phyloP scores from a whole-genome alignment of 2,329 filamentous ascomycete species.

The Monosporascus cannonballus region DNA sequence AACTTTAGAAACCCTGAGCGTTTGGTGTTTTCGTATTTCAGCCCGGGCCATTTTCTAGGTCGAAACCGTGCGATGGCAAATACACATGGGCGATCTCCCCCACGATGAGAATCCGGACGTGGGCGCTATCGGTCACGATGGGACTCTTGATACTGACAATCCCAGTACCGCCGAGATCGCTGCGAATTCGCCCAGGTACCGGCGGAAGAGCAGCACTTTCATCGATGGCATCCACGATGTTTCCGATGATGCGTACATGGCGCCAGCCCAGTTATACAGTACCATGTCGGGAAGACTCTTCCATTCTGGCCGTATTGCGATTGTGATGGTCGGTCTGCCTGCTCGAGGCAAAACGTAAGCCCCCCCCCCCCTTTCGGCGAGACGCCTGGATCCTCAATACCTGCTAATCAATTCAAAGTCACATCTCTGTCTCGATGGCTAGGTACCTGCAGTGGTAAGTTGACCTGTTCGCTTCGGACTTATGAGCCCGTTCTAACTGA shows the following conservation, averaged over 20 bases:
- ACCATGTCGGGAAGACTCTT: constrained; percentile 96
- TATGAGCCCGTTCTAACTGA: constrained; percentile 8
- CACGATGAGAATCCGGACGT: constrained; percentile 8
- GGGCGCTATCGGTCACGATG: constrained; percentile 5
- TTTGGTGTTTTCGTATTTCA: neutral
- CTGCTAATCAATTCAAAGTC: constrained; percentile 41
- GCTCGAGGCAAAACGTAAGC: constrained; percentile 89
- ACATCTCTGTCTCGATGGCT: constrained; percentile 92
- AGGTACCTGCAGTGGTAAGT: constrained; percentile 83
- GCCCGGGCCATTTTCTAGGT: neutral
- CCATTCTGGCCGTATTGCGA: constrained; percentile 93
- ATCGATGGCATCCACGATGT: constrained; percentile 97
- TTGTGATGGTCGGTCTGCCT: constrained; percentile 92
- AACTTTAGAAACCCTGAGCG: too few relatives aligned
- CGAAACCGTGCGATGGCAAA: constrained; percentile 10
- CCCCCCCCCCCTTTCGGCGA: neutral
- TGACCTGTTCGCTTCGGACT: neutral
- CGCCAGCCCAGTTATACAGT: constrained; percentile 94
- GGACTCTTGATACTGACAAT: constrained; percentile 21
- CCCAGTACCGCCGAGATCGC: constrained; percentile 82
- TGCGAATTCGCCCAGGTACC: constrained; percentile 82
- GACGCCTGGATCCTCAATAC: neutral
- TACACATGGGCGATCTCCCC: constrained; percentile 12
- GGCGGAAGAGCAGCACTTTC: constrained; percentile 89
- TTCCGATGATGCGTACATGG: constrained; percentile 72